Conservation (phyloP, 176 grass and related monocot genomes). For the Bromus sterilis region DNA sequence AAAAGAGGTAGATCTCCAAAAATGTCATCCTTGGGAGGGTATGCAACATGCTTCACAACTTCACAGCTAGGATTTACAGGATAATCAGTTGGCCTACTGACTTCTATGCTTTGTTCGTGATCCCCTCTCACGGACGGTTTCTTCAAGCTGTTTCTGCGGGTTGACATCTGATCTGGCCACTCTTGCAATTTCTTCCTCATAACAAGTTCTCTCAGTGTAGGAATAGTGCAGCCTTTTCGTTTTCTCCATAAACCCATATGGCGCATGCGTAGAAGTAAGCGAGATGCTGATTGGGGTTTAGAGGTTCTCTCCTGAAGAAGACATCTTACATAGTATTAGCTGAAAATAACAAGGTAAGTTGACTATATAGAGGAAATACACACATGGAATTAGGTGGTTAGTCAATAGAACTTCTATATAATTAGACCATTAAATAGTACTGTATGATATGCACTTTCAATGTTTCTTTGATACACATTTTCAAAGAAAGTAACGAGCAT, state of each 20-base stretch:
- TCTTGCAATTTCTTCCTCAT: conserved; percentile 25
- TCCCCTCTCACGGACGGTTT: not conserved
- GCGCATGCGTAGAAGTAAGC: conserved; percentile 29
- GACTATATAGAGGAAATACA: not conserved
- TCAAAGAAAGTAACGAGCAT: not conserved
- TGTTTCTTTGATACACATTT: not conserved
- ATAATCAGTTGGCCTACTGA: conserved; percentile 7
- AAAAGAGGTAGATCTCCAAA: conserved; percentile 63
- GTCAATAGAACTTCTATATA: not conserved
- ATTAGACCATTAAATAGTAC: not conserved
- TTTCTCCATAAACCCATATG: conserved; percentile 33
- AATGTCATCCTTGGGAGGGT: conserved; percentile 42
- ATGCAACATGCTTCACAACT: conserved; percentile 20
- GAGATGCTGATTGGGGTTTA: conserved; percentile 28
- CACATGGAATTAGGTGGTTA: not conserved
- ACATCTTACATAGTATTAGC: conserved; percentile 4
- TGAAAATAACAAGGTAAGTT: conserved; percentile 15
- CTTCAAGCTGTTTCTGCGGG: conserved; percentile 23
- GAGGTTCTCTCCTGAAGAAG: conserved; percentile 43
- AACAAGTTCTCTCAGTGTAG: conserved; percentile 14
- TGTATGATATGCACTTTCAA: not conserved
- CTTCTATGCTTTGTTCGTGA: conserved; percentile 6
- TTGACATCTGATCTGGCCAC: not conserved
- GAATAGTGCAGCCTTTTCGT: conserved; percentile 10
- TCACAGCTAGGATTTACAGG: conserved; percentile 16